Evolutionary conservation across 2,329 filamentous ascomycete genomes (phyloP).

Genomic region (Phaeoacremonium minimum): DNA sequence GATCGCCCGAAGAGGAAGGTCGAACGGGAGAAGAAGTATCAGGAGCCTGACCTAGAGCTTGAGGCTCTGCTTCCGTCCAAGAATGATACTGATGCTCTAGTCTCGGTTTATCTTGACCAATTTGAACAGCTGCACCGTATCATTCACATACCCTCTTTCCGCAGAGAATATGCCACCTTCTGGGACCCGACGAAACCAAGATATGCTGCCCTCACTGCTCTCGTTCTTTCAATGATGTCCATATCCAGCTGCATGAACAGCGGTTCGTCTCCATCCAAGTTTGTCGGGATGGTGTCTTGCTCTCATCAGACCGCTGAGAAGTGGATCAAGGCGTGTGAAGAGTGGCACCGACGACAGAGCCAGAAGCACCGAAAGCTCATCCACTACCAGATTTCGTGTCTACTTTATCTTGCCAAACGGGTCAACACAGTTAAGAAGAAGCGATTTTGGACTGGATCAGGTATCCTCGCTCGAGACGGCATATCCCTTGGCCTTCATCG

Average conservation of each 20-base stretch:
- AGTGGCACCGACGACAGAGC: slow-evolving; percentile 51
- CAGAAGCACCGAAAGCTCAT: slow-evolving; percentile 58
- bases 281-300: slow-evolving; percentile 54
- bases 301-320: slow-evolving; percentile 50
- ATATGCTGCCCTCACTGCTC: slow-evolving; percentile 49
- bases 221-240: slow-evolving; percentile 56
- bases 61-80: slow-evolving; percentile 45
- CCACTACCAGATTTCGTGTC: slow-evolving; percentile 56
- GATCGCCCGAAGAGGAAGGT: slow-evolving; percentile 49
- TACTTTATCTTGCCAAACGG: slow-evolving; percentile 57
- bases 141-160: slow-evolving; percentile 55
- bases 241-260: slow-evolving; percentile 55
- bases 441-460: slow-evolving; percentile 56
- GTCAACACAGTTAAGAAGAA: slow-evolving; percentile 64
- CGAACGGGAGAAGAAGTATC: slow-evolving; percentile 45
- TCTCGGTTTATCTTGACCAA: slow-evolving; percentile 47
- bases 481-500: slow-evolving; percentile 56
- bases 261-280: slow-evolving; percentile 42
- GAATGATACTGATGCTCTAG: slow-evolving; percentile 43
- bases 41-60: slow-evolving; percentile 41
- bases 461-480: slow-evolving; percentile 52
- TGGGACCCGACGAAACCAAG: slow-evolving; percentile 43
- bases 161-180: slow-evolving; percentile 49
- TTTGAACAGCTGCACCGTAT: slow-evolving; percentile 54
- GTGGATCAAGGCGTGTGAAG: slow-evolving; percentile 53